A percentile compares a stretch with the other conserved stretches of the same genome.
phyloP scores from a whole-genome alignment of 1,284 basidiomycete species.

The Ceratobasidium sp. region DNA sequence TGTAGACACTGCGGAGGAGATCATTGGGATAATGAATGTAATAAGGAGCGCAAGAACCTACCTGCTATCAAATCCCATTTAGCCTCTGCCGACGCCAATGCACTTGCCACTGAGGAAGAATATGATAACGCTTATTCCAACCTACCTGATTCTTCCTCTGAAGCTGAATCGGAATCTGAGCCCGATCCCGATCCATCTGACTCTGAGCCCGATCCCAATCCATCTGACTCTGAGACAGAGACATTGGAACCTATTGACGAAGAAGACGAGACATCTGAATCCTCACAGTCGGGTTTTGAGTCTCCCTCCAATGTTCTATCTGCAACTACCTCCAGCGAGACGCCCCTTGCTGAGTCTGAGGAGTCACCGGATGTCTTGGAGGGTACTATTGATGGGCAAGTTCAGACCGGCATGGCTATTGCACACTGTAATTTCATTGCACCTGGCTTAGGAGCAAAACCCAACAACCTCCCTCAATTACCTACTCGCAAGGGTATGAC shows the following conservation, averaged over 20 bases:
- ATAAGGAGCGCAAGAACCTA: constrained; percentile 50
- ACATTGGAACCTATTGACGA: neutral
- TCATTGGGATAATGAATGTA: constrained; percentile 59
- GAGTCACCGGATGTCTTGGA: constrained; percentile 14
- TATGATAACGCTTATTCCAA: constrained; percentile 49
- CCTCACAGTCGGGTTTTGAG: constrained; percentile 12
- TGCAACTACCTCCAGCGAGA: neutral
- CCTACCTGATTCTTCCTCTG: constrained; percentile 38
- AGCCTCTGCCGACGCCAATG: constrained; percentile 44
- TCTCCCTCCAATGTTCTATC: neutral
- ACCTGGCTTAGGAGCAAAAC: too few relatives aligned
- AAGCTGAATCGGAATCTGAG: too few relatives aligned
- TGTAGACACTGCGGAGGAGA: constrained; percentile 59
- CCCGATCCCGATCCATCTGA: neutral
- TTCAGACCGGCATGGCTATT: neutral
- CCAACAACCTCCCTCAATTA: too few relatives aligned
- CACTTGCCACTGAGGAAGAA: constrained; percentile 49
- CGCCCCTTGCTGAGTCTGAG: neutral
- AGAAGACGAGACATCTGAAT: neutral
- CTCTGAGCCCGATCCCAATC: neutral
- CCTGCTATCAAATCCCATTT: constrained; percentile 50
- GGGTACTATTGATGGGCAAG: neutral
- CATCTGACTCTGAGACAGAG: neutral
- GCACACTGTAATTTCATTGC: neutral
- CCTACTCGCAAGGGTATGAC: neutral